phyloP scores from a whole-genome alignment of 805 yeast genomes.

The Geotrichum ghanense region DNA sequence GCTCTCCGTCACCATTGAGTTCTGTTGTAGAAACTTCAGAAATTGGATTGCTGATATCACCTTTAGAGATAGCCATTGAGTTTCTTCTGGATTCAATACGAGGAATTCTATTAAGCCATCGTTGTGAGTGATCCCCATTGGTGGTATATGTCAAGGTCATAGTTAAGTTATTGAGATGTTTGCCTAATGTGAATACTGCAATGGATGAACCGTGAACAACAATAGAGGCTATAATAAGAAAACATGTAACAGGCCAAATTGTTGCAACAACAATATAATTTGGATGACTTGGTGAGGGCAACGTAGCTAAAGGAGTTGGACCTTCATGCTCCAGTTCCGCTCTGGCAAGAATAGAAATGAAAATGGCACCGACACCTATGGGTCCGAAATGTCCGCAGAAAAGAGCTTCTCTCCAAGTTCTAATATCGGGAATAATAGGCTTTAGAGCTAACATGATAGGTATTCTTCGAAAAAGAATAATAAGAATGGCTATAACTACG shows the following conservation, averaged over 20 bases:
- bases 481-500: constrained; percentile 59
- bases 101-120: constrained; percentile 83
- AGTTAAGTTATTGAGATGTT: constrained; percentile 82
- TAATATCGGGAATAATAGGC: constrained; percentile 75
- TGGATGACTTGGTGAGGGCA: constrained; percentile 37
- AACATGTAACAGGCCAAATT: constrained; percentile 78
- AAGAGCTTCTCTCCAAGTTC: constrained; percentile 86
- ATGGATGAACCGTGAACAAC: constrained; percentile 88
- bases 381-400: constrained; percentile 97
- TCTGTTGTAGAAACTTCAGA: constrained; percentile 7
- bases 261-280: constrained; percentile 49
- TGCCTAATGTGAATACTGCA: constrained; percentile 68
- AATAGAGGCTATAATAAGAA: constrained; percentile 70
- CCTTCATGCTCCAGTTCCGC: constrained; percentile 51
- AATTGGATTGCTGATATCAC: constrained; percentile 53
- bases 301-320: constrained; percentile 42
- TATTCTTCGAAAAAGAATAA: constrained; percentile 64
- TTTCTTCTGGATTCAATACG: constrained; percentile 60
- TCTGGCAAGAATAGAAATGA: constrained; percentile 71
- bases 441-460: constrained; percentile 71
- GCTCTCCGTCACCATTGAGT: constrained; percentile 4
- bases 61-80: constrained; percentile 69
- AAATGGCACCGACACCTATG: constrained; percentile 88
- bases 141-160: constrained; percentile 84
- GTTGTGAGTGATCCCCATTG: constrained; percentile 45